phyloP scores from a whole-genome alignment of 352 stramenopile genomes.

The Phytophthora pluvialis region DNA sequence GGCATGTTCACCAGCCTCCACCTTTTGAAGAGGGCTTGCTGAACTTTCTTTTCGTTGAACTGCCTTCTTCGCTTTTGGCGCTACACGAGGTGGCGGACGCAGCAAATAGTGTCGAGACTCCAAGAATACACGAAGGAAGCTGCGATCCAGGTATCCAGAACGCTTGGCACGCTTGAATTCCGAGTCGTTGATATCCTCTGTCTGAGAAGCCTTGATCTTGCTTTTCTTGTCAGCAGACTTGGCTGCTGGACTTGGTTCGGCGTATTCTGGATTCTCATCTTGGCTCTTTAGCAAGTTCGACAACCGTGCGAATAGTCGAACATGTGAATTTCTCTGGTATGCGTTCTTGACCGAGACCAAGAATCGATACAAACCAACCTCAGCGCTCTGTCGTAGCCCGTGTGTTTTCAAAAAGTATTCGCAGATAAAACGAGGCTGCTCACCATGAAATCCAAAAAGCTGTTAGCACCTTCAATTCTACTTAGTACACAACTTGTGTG shows the following conservation, averaged over 20 bases:
- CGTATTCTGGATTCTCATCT: constrained; percentile 13
- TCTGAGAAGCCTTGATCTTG: constrained; percentile 5
- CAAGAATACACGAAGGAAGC: constrained; percentile 75
- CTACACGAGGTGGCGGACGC: constrained; percentile 28
- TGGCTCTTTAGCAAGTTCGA: constrained; percentile 46
- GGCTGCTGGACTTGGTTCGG: neutral
- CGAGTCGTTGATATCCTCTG: constrained; percentile 1
- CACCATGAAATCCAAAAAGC: neutral
- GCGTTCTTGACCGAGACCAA: constrained; percentile 72
- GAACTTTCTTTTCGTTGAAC: neutral
- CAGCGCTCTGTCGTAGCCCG: constrained; percentile 62
- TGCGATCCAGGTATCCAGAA: constrained; percentile 54
- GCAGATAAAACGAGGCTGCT: constrained; percentile 68
- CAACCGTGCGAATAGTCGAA: constrained; percentile 77
- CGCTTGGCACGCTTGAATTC: constrained; percentile 19
- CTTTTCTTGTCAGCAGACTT: constrained; percentile 17
- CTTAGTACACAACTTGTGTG: neutral
- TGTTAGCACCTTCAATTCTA: neutral
- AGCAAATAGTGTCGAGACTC: constrained; percentile 55
- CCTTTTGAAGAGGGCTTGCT: constrained; percentile 1
- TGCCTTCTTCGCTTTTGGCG: constrained; percentile 20
- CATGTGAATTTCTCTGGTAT: constrained; percentile 53
- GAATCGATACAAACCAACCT: constrained; percentile 74
- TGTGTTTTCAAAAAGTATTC: constrained; percentile 81
- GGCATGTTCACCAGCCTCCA: constrained; percentile 37